Conservation (phyloP, 164 flowering plant genomes). For the Dillenia suffruticosa region DNA sequence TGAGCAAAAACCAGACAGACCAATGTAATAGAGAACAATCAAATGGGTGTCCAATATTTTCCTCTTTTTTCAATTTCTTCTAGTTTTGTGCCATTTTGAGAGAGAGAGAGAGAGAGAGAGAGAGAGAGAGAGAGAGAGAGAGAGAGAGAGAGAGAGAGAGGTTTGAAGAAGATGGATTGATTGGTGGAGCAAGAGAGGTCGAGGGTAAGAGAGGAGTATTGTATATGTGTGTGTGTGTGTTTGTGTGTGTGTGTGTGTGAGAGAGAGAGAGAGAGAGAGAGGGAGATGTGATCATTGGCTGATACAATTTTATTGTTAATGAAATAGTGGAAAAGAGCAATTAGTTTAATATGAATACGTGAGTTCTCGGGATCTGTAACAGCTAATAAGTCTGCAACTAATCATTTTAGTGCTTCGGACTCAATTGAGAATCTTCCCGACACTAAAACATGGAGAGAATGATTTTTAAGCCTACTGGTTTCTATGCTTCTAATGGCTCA, state of each 20-base stretch:
- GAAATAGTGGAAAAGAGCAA: not conserved
- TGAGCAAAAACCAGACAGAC: constrained; percentile 23
- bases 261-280: constrained; percentile 2
- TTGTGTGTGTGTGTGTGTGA: too few relatives aligned
- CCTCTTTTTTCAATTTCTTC: constrained; percentile 9
- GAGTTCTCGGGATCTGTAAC: constrained; percentile 53
- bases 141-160: constrained; percentile 3
- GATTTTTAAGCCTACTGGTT: constrained; percentile 24
- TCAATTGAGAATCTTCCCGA: constrained; percentile 44
- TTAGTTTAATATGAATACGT: constrained; percentile 22
- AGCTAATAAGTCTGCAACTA: constrained; percentile 41
- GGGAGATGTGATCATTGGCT: constrained; percentile 9
- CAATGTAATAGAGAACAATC: constrained; percentile 22
- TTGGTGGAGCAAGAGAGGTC: too few relatives aligned
- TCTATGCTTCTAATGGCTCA: not conserved
- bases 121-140: too few relatives aligned
- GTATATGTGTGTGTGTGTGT: too few relatives aligned
- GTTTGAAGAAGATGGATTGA: too few relatives aligned
- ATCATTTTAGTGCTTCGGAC: constrained; percentile 47
- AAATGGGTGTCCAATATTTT: constrained; percentile 20
- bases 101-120: too few relatives aligned
- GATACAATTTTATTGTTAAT: not conserved
- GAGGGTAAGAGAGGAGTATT: too few relatives aligned
- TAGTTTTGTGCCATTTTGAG: constrained; percentile 23
- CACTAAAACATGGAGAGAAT: constrained; percentile 64